Evolutionary conservation across 345 rosid genomes (phyloP).

Genomic region (Gossypium stocksii): DNA sequence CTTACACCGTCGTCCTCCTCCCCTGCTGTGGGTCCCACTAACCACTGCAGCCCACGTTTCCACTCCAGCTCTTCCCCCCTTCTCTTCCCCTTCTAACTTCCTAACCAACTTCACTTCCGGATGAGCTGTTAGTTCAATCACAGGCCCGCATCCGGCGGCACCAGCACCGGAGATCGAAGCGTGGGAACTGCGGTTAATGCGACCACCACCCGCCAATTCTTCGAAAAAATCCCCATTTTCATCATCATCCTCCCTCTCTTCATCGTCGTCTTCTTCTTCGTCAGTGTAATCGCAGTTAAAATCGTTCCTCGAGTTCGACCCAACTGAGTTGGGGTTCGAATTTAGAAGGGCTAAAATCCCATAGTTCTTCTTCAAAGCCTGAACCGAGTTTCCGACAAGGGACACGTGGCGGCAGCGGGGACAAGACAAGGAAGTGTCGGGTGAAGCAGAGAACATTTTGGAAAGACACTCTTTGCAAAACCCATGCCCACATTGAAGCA

Average conservation of each 20-base stretch:
- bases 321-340: slow-evolving; percentile 24
- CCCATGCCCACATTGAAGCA: slow-evolving; percentile 94
- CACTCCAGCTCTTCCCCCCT: slow-evolving; percentile 44
- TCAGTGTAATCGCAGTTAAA: slow-evolving; percentile 70
- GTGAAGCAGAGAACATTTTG: slow-evolving; percentile 78
- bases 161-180: slow-evolving; percentile 54
- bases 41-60: slow-evolving; percentile 73
- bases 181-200: slow-evolving; percentile 41
- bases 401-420: slow-evolving; percentile 95
- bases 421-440: slow-evolving; percentile 69
- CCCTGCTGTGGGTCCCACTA: slow-evolving; percentile 29
- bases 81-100: slow-evolving; percentile 51
- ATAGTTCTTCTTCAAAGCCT: slow-evolving; percentile 79
- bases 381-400: slow-evolving; percentile 84
- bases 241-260: slow-evolving; percentile 17
- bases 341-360: slow-evolving; percentile 69
- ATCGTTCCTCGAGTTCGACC: slow-evolving; percentile 23
- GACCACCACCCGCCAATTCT: slow-evolving; percentile 6
- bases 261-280: slow-evolving; percentile 49
- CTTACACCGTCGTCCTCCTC: slow-evolving; percentile 46
- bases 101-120: slow-evolving; percentile 56
- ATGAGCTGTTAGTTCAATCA: slow-evolving; percentile 72
- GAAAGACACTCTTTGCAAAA: slow-evolving; percentile 90
- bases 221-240: slow-evolving; percentile 21
- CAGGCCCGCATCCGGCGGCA: slow-evolving; percentile 43